phyloP scores from a whole-genome alignment of 2,329 filamentous ascomycete genomes.

The Nigrospora oryzae region DNA sequence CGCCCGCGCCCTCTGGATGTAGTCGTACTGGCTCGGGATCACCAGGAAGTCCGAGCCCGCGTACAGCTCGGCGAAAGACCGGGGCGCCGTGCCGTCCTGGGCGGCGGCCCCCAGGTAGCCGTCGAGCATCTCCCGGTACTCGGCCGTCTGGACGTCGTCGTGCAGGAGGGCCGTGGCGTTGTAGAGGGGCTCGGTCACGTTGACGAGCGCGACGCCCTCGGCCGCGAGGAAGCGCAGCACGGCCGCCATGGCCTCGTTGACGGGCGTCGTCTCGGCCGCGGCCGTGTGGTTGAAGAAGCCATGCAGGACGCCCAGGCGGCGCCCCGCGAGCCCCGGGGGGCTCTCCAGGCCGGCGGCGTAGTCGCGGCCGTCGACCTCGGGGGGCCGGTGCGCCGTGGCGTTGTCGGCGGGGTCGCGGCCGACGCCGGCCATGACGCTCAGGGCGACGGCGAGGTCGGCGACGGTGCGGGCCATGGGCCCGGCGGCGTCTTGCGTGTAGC shows the following conservation, averaged over 20 bases:
- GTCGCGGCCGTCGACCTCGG: slow-evolving; percentile 25
- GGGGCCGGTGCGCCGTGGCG: slow-evolving; percentile 36
- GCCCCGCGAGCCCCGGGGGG: slow-evolving; percentile 12
- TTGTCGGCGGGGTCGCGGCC: slow-evolving; percentile 42
- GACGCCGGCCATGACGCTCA: slow-evolving; percentile 45
- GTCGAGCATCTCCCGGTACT: slow-evolving; percentile 48
- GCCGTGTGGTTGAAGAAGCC: slow-evolving; percentile 49
- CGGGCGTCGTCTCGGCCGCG: slow-evolving; percentile 44
- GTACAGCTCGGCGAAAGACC: slow-evolving; percentile 40
- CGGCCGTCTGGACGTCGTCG: slow-evolving; percentile 52
- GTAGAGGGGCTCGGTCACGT: slow-evolving; percentile 39
- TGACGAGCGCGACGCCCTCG: slow-evolving; percentile 40
- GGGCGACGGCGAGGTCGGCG: slow-evolving; percentile 38
- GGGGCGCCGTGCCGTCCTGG: slow-evolving; percentile 31
- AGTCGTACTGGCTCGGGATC: slow-evolving; percentile 48
- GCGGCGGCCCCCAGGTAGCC: slow-evolving; percentile 40
- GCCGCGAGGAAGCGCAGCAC: slow-evolving; percentile 34
- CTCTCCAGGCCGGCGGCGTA: slow-evolving; percentile 31
- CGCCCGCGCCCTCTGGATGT: slow-evolving; percentile 38
- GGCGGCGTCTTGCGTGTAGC: slow-evolving; percentile 45
- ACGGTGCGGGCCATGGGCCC: slow-evolving; percentile 45
- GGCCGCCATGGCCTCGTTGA: slow-evolving; percentile 42
- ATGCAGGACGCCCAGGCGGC: slow-evolving; percentile 26
- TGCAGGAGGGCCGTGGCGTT: slow-evolving; percentile 39
- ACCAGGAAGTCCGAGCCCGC: slow-evolving; percentile 45